Conservation (phyloP, 1,139 yeast genomes). For the Hyphopichia khmerensis region DNA sequence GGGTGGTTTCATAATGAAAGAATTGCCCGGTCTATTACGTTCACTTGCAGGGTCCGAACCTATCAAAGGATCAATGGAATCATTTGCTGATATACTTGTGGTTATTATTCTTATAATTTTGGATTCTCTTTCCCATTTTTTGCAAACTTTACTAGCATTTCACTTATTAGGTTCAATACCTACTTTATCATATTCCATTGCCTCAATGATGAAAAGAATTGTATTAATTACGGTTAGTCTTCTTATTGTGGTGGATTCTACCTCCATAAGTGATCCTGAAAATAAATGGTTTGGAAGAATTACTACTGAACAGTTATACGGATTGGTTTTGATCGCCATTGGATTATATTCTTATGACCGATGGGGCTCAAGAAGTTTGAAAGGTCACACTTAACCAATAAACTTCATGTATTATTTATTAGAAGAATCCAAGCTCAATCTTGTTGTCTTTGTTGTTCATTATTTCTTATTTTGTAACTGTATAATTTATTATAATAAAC, state of each 20-base stretch:
- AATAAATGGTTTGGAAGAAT: slow-evolving; percentile 27
- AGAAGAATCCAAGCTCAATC: background rate
- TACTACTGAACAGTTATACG: slow-evolving; percentile 28
- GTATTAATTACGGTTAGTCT: slow-evolving; percentile 38
- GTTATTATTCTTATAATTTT: slow-evolving; percentile 25
- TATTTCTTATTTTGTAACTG: background rate
- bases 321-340: slow-evolving; percentile 28
- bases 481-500: background rate
- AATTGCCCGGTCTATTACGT: slow-evolving; percentile 20
- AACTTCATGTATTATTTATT: background rate
- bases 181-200: slow-evolving; percentile 41
- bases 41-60: slow-evolving; percentile 9
- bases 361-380: slow-evolving; percentile 39
- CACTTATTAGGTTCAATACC: slow-evolving; percentile 40
- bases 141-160: slow-evolving; percentile 37
- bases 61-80: slow-evolving; percentile 13
- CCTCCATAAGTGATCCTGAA: slow-evolving; percentile 6
- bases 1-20: slow-evolving; percentile 31
- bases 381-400: slow-evolving; percentile 13
- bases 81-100: slow-evolving; percentile 20
- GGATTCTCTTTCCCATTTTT: slow-evolving; percentile 35
- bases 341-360: slow-evolving; percentile 42
- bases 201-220: slow-evolving; percentile 45
- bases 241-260: slow-evolving; percentile 20
- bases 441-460: background rate